A percentile compares a stretch with the other conserved stretches of the same genome.
Evolutionary conservation across 176 grass and related monocot genomes (phyloP).

Genomic region (Avena sativa): DNA sequence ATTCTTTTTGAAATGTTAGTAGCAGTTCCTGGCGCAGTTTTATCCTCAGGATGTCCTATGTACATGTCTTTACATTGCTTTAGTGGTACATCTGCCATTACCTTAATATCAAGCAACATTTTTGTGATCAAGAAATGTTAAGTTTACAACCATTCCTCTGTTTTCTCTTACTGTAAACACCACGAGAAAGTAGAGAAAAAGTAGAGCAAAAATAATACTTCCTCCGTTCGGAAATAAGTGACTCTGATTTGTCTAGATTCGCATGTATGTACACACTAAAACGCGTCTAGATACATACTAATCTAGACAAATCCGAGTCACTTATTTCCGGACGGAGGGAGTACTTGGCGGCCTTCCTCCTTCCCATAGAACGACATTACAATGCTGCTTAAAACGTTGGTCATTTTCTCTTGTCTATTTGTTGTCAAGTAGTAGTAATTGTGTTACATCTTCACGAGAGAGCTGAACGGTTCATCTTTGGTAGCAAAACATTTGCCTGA

Average conservation of each 20-base stretch:
- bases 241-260: too few species aligned
- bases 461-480: neutral
- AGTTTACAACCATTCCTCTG: neutral
- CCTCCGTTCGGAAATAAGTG: too few species aligned
- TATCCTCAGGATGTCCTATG: slow-evolving; percentile 1
- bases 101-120: slow-evolving; percentile 9
- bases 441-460: neutral
- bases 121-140: neutral
- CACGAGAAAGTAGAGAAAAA: neutral
- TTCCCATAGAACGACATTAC: neutral
- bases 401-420: neutral
- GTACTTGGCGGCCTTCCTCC: neutral
- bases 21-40: neutral
- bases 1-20: slow-evolving; percentile 16
- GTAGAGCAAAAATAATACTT: neutral
- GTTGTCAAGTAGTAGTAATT: neutral
- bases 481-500: slow-evolving; percentile 15
- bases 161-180: neutral
- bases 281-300: too few species aligned
- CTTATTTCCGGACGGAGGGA: too few species aligned
- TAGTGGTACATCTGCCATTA: slow-evolving; percentile 15
- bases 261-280: too few species aligned
- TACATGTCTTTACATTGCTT: neutral
- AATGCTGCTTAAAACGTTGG: neutral
- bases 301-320: too few species aligned